These are phyloP conservation scores for Marasmius oreades DNA, from an alignment of 1,284 basidiomycete species.

Conservation along the genomic window DNA sequence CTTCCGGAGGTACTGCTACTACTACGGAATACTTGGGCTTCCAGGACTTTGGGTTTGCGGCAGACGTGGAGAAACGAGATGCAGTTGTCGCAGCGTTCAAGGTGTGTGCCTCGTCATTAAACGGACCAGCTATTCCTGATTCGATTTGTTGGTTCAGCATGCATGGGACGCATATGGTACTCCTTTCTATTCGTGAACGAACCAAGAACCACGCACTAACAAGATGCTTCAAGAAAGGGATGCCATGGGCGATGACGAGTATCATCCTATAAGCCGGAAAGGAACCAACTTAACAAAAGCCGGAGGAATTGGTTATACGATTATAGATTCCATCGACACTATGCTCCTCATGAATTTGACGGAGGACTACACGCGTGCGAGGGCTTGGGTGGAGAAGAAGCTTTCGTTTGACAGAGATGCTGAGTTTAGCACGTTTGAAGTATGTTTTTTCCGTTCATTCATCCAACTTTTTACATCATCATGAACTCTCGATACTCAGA, in stretches of 20 bases:
- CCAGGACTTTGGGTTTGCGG: slow-evolving; percentile 30
- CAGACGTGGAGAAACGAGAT: slow-evolving; percentile 61
- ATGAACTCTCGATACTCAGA: slow-evolving; percentile 20
- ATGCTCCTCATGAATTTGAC: slow-evolving; percentile 83
- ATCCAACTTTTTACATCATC: slow-evolving; percentile 1
- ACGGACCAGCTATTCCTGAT: not conserved
- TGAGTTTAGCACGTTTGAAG: slow-evolving; percentile 90
- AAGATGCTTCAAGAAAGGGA: slow-evolving; percentile 57
- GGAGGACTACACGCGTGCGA: slow-evolving; percentile 76
- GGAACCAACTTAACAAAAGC: slow-evolving; percentile 74
- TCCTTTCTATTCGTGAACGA: slow-evolving; percentile 9
- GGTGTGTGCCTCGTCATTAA: slow-evolving; percentile 38
- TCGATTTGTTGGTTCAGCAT: slow-evolving; percentile 41
- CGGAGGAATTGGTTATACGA: slow-evolving; percentile 83
- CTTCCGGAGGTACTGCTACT: slow-evolving; percentile 2
- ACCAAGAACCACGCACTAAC: not conserved
- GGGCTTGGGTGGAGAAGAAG: slow-evolving; percentile 72
- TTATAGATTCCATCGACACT: slow-evolving; percentile 83
- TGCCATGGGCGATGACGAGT: slow-evolving; percentile 88
- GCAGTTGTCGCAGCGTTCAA: slow-evolving; percentile 77
- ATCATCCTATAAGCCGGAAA: slow-evolving; percentile 74
- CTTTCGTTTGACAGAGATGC: slow-evolving; percentile 80
- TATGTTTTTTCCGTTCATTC: slow-evolving; percentile 30
- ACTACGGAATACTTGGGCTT: slow-evolving; percentile 10
- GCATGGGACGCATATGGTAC: slow-evolving; percentile 79